These are phyloP conservation scores for Hemisphaericaspora xylanilytica DNA, from an alignment of 1,139 yeast species.

Conservation along the genomic window DNA sequence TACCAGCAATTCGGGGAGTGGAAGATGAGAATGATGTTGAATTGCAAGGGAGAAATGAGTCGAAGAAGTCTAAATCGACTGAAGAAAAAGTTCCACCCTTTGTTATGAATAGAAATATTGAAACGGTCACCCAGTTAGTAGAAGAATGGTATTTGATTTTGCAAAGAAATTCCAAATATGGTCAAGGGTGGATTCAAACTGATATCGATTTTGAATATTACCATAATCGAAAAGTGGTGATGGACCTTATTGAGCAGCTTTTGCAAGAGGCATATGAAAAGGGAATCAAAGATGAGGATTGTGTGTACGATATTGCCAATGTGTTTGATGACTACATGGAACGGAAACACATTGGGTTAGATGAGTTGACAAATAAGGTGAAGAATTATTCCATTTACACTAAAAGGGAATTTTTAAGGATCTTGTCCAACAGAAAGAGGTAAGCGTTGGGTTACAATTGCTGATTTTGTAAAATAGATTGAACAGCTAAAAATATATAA, in stretches of 20 bases:
- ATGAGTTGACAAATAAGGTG: constrained; percentile 12
- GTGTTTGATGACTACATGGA: constrained; percentile 15
- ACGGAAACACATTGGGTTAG: constrained; percentile 12
- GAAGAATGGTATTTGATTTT: constrained; percentile 15
- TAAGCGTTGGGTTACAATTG: background rate
- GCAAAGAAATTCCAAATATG: constrained; percentile 12
- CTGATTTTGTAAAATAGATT: background rate
- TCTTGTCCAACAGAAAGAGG: constrained; percentile 8
- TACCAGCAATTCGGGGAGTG: background rate
- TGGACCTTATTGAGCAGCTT: constrained; percentile 14
- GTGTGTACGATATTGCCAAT: constrained; percentile 12
- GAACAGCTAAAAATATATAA: too few species aligned
- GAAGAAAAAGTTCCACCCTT: constrained; percentile 11
- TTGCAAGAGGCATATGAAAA: constrained; percentile 8
- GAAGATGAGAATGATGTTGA: constrained; percentile 16
- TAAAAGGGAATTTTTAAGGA: constrained; percentile 14
- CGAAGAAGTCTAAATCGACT: background rate
- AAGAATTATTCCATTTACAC: constrained; percentile 13
- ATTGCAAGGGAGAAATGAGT: too few species aligned
- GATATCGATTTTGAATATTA: constrained; percentile 11
- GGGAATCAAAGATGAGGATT: constrained; percentile 6
- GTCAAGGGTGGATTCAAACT: constrained; percentile 16
- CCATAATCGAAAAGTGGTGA: constrained; percentile 11
- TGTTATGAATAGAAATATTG: constrained; percentile 13
- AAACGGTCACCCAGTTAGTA: constrained; percentile 15